Conservation (phyloP, 768 basidiomycete species). For the Xerocomellus intermedius region DNA sequence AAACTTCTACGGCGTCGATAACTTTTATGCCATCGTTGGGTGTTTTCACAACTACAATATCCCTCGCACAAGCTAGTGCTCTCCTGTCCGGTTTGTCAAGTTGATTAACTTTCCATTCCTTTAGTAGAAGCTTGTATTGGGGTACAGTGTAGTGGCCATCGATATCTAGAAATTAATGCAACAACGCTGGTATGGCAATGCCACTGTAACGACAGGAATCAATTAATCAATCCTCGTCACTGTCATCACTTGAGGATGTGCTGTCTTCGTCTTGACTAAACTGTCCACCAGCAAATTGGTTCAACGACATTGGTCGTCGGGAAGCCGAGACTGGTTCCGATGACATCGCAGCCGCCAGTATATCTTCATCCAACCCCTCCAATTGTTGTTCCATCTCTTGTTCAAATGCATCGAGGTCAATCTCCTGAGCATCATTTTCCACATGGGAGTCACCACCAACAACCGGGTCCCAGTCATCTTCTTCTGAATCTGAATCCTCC, state of each 20-base stretch:
- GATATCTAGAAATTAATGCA: constrained; percentile 5
- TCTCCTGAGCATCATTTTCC: constrained; percentile 34
- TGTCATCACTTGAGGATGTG: constrained; percentile 53
- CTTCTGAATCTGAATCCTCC: constrained; percentile 44
- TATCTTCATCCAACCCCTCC: constrained; percentile 50
- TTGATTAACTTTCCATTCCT: constrained; percentile 1
- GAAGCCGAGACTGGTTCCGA: constrained; percentile 33
- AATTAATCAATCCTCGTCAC: constrained; percentile 50
- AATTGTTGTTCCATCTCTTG: constrained; percentile 36
- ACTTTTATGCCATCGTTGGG: not conserved
- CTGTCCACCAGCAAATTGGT: constrained; percentile 45
- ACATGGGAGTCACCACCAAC: constrained; percentile 20
- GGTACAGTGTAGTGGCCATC: constrained; percentile 3
- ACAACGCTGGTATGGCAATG: constrained; percentile 3
- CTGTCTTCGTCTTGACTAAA: constrained; percentile 46
- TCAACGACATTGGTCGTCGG: constrained; percentile 48
- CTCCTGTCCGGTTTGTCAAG: constrained; percentile 35
- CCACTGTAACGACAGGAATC: constrained; percentile 5
- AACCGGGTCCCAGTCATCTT: constrained; percentile 54
- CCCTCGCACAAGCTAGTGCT: constrained; percentile 23
- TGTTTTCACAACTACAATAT: constrained; percentile 20
- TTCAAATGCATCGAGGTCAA: constrained; percentile 36
- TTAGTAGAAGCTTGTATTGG: not conserved
- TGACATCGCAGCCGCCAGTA: constrained; percentile 42
- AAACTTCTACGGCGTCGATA: constrained; percentile 27